Evolutionary conservation across 2,329 filamentous ascomycete species (phyloP).

Genomic region (Ophiocordyceps sinensis): DNA sequence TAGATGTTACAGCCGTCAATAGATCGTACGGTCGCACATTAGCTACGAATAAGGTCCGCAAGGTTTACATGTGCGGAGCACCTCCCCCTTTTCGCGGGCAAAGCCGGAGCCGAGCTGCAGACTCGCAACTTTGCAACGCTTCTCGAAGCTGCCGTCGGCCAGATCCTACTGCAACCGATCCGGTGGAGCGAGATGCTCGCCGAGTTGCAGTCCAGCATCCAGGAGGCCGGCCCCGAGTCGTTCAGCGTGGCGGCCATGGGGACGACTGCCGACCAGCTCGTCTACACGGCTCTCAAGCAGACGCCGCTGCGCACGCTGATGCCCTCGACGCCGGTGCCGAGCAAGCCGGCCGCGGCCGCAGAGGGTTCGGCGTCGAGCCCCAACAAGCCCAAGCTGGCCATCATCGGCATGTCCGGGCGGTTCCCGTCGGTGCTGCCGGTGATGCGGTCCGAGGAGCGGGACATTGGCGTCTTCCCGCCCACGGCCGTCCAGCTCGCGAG

Average conservation of each 20-base stretch:
- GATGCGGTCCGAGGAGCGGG: slow-evolving; percentile 20
- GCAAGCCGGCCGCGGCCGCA: background rate
- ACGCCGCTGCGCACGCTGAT: slow-evolving; percentile 19
- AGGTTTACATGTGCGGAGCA: background rate
- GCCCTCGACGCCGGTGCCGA: slow-evolving; percentile 6
- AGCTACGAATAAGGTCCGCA: no score
- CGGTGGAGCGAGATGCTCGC: slow-evolving; percentile 1
- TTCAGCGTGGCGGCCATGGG: slow-evolving; percentile 2
- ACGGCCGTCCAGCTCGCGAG: slow-evolving; percentile 19
- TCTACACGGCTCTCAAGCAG: slow-evolving; percentile 3
- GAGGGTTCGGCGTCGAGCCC: background rate
- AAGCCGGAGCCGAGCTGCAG: background rate
- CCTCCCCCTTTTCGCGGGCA: background rate
- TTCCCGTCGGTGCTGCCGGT: slow-evolving; percentile 29
- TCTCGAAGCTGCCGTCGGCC: slow-evolving; percentile 1
- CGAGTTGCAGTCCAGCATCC: background rate
- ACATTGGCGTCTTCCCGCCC: slow-evolving; percentile 2
- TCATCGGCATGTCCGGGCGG: slow-evolving; percentile 51
- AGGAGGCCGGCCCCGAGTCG: background rate
- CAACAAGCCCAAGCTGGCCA: slow-evolving; percentile 24
- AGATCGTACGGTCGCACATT: no score
- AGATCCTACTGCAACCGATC: slow-evolving; percentile 2
- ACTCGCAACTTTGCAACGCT: slow-evolving; percentile 1
- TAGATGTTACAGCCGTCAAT: no score
- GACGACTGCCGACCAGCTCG: slow-evolving; percentile 2